Evolutionary conservation across 352 stramenopile genomes (phyloP).

Genomic region (Phytophthora citrophthora): DNA sequence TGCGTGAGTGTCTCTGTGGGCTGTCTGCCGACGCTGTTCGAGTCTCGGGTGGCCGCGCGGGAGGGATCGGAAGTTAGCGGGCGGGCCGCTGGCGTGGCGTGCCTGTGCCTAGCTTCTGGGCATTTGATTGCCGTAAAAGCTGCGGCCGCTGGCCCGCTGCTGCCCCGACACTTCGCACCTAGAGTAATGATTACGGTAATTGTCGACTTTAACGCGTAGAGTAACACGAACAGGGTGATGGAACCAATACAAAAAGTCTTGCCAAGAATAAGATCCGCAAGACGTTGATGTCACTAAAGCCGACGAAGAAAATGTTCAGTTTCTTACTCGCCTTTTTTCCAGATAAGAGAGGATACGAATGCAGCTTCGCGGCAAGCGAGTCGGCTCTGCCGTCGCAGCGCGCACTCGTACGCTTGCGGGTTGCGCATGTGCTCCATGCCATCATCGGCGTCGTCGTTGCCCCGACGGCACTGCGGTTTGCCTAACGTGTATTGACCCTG

Average conservation of each 20-base stretch:
- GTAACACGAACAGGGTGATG: constrained; percentile 8
- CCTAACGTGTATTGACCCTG: not conserved
- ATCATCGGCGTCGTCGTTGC: constrained; percentile 1
- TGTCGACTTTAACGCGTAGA: constrained; percentile 3
- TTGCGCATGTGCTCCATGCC: constrained; percentile 5
- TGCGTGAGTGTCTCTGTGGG: constrained; percentile 29
- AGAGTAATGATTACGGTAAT: constrained; percentile 8
- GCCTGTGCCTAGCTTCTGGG: constrained; percentile 36
- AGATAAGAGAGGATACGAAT: constrained; percentile 1
- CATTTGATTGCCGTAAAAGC: constrained; percentile 49
- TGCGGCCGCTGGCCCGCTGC: constrained; percentile 29
- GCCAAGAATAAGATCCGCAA: constrained; percentile 41
- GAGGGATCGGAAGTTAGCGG: constrained; percentile 40
- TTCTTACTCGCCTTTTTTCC: constrained; percentile 24
- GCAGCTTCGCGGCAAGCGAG: constrained; percentile 3
- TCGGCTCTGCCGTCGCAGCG: constrained; percentile 2
- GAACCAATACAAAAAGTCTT: constrained; percentile 3
- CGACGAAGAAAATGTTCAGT: constrained; percentile 42
- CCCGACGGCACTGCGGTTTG: not conserved
- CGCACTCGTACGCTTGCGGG: not conserved
- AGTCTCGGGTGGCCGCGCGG: constrained; percentile 25
- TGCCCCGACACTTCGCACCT: constrained; percentile 39
- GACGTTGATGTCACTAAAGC: constrained; percentile 5
- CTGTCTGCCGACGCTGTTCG: constrained; percentile 32
- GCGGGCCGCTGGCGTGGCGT: constrained; percentile 32